A percentile compares a stretch with the other conserved stretches of the same genome.
phyloP scores from a whole-genome alignment of 305 asterid species.

The Rubia peregrina region DNA sequence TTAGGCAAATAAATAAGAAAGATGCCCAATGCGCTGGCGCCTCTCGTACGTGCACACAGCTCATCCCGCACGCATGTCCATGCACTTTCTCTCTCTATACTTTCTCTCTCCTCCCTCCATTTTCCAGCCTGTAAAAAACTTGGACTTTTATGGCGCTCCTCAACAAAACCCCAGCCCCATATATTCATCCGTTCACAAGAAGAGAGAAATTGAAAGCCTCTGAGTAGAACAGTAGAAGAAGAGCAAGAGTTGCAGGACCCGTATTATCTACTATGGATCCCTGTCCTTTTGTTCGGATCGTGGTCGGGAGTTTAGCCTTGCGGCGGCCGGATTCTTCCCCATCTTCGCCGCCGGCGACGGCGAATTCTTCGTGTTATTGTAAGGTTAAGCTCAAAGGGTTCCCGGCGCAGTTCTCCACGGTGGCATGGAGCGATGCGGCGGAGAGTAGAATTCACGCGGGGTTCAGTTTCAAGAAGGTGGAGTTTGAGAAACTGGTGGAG shows the following conservation, averaged over 20 bases:
- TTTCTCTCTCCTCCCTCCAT: conserved; percentile 1
- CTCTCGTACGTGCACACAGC: conserved; percentile 71
- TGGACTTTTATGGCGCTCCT: background rate
- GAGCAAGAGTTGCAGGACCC: background rate
- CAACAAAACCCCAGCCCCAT: background rate
- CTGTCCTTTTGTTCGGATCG: conserved; percentile 75
- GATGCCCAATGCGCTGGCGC: conserved; percentile 49
- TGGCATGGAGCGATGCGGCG: conserved; percentile 36
- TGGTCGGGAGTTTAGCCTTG: conserved; percentile 48
- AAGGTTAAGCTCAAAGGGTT: conserved; percentile 62
- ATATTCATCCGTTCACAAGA: background rate
- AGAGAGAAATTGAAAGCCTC: background rate
- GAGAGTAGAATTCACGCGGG: conserved; percentile 57
- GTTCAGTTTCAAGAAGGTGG: conserved; percentile 49
- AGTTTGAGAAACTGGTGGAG: conserved; percentile 42
- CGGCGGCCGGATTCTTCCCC: conserved; percentile 24
- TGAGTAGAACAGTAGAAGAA: background rate
- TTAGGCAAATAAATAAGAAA: conserved; percentile 13
- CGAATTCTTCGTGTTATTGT: conserved; percentile 31
- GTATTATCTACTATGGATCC: conserved; percentile 57
- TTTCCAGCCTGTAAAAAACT: background rate
- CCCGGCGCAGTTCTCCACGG: conserved; percentile 39
- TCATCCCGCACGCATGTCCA: conserved; percentile 72
- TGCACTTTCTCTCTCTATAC: conserved; percentile 16
- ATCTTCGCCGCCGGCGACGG: conserved; percentile 7